Evolutionary conservation across 2,329 filamentous ascomycete species (phyloP).

Genomic region (Elsinoe arachidis): DNA sequence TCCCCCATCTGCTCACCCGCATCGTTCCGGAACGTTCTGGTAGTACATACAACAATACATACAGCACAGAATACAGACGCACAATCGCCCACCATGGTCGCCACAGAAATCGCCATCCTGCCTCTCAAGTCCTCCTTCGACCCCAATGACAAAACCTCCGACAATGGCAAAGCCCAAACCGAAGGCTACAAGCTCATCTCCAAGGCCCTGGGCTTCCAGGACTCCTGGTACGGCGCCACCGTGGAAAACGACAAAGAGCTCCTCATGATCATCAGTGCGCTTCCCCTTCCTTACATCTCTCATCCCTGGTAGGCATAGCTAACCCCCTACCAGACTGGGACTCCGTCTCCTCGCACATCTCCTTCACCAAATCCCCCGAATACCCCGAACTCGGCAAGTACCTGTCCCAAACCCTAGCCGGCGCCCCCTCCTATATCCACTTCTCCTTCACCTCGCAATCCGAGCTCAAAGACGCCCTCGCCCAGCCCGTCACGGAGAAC

Average conservation of each 20-base stretch:
- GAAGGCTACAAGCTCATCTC: conserved; percentile 28
- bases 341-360: conserved; percentile 29
- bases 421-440: conserved; percentile 27
- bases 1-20: not conserved
- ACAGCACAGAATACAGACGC: not conserved
- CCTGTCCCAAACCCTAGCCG: conserved; percentile 25
- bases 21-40: not conserved
- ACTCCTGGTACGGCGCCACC: conserved; percentile 30
- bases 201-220: conserved; percentile 30
- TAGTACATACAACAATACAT: not conserved
- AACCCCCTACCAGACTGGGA: conserved; percentile 35
- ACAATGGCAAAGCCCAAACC: conserved; percentile 26
- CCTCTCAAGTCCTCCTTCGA: conserved; percentile 31
- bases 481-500: conserved; percentile 43
- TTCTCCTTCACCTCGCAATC: conserved; percentile 23
- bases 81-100: conserved; percentile 21
- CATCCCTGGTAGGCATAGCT: not conserved
- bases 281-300: not conserved
- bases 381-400: conserved; percentile 33
- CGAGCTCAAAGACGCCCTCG: conserved; percentile 20
- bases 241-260: conserved; percentile 32
- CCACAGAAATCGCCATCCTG: conserved; percentile 34
- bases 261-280: conserved; percentile 35
- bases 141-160: conserved; percentile 24
- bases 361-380: conserved; percentile 30